Percentiles rank a stretch among this genome's conserved stretches.
Conservation (phyloP, 371 early-diverging fungal genomes). For the Parasitella parasitica region DNA sequence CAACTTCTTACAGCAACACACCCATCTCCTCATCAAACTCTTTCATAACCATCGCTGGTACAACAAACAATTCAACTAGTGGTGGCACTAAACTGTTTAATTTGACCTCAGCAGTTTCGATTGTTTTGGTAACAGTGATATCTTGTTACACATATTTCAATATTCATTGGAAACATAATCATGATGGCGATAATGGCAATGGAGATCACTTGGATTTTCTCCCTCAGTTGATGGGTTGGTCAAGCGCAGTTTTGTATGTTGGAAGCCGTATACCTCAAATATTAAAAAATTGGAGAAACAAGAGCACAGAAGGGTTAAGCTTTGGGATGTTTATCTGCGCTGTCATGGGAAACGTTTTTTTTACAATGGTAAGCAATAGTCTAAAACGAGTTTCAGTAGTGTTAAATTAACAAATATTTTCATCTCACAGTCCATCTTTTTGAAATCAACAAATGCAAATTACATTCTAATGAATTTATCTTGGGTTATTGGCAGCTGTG, state of each 20-base stretch:
- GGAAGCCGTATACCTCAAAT: slow-evolving; percentile 76
- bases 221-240: slow-evolving; percentile 47
- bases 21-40: not conserved
- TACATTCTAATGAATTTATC: slow-evolving; percentile 55
- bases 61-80: not conserved
- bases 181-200: not conserved
- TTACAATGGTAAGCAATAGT: slow-evolving; percentile 3
- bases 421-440: slow-evolving; percentile 50
- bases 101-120: slow-evolving; percentile 10
- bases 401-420: not conserved
- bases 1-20: not conserved
- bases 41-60: not conserved
- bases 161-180: not conserved
- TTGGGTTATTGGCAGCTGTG: slow-evolving; percentile 51
- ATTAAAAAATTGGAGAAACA: slow-evolving; percentile 59
- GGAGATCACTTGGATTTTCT: not conserved
- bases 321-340: slow-evolving; percentile 76
- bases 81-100: slow-evolving; percentile 11
- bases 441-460: slow-evolving; percentile 40
- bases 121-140: slow-evolving; percentile 12
- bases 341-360: slow-evolving; percentile 53
- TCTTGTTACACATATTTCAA: slow-evolving; percentile 29
- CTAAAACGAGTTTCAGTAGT: not conserved
- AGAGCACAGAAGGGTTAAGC: slow-evolving; percentile 72
- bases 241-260: slow-evolving; percentile 49